Conservation (phyloP, 2,329 filamentous ascomycete genomes). For the Knoxdaviesia proteae region DNA sequence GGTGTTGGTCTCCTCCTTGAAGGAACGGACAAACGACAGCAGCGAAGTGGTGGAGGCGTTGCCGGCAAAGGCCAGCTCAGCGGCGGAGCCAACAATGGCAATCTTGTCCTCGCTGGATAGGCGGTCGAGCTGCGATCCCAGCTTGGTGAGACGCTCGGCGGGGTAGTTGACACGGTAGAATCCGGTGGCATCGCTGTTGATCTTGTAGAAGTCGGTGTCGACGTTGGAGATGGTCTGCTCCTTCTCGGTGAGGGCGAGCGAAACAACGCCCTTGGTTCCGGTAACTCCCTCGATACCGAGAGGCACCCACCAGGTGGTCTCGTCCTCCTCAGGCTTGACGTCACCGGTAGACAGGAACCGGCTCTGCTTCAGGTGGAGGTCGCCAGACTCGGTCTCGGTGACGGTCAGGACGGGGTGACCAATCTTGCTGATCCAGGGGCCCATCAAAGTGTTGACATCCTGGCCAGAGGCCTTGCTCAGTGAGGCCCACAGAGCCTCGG, state of each 20-base stretch:
- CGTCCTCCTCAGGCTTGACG: constrained; percentile 74
- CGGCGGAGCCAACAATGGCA: constrained; percentile 72
- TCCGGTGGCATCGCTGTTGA: constrained; percentile 75
- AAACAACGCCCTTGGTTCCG: constrained; percentile 38
- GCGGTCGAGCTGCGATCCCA: constrained; percentile 55
- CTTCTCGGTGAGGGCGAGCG: constrained; percentile 52
- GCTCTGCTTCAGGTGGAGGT: constrained; percentile 65
- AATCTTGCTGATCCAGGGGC: constrained; percentile 87
- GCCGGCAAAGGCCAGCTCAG: constrained; percentile 73
- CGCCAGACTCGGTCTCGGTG: constrained; percentile 61
- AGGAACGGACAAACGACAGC: constrained; percentile 67
- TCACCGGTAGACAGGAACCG: constrained; percentile 86
- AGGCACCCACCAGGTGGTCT: constrained; percentile 90
- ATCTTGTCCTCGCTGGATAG: constrained; percentile 81
- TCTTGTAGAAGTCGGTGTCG: constrained; percentile 70
- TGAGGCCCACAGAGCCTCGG: constrained; percentile 76
- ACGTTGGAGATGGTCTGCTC: constrained; percentile 56
- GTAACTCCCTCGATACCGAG: constrained; percentile 63
- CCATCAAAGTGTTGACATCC: constrained; percentile 75
- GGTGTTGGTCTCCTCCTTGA: constrained; percentile 62
- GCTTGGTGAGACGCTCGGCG: constrained; percentile 57
- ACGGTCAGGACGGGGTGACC: constrained; percentile 83
- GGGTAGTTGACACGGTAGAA: constrained; percentile 91
- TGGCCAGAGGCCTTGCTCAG: constrained; percentile 72
- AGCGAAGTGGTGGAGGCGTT: constrained; percentile 65